These are phyloP conservation scores for Sporothrix pseudoabietina DNA, from an alignment of 2,329 filamentous ascomycete genomes.

Conservation along the genomic window DNA sequence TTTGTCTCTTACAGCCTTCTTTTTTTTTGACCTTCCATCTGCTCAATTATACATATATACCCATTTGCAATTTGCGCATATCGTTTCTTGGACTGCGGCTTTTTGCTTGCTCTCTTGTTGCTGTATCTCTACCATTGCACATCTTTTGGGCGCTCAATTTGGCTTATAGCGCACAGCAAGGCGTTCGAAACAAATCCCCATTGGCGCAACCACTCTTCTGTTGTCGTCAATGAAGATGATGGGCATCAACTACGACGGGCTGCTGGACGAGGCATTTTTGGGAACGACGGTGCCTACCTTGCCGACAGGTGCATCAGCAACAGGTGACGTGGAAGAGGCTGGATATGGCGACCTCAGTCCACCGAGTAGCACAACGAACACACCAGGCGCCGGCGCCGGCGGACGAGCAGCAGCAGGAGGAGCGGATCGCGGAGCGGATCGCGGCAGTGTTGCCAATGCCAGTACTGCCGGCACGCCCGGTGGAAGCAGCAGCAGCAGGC, in stretches of 20 bases:
- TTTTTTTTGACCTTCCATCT: not conserved
- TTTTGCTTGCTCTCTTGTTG: not conserved
- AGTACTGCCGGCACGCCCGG: not conserved
- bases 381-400: conserved; percentile 3
- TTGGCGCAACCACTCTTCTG: not conserved
- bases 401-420: not conserved
- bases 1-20: not conserved
- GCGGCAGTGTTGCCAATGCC: not conserved
- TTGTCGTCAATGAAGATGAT: conserved; percentile 27
- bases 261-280: conserved; percentile 18
- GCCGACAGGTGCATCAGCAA: not conserved
- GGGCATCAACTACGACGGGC: conserved; percentile 14
- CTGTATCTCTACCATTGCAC: not conserved
- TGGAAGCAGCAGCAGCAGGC: conserved; percentile 36
- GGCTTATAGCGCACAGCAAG: not conserved
- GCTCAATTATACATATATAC: not conserved
- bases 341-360: not conserved
- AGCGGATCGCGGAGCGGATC: not conserved
- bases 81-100: not conserved
- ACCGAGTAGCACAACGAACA: conserved; percentile 20
- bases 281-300: not conserved
- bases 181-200: not conserved
- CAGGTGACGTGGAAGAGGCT: not conserved
- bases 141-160: not conserved
- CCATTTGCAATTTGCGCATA: not conserved